Percentiles rank a stretch among this genome's conserved stretches.
Conservation (phyloP, 2,329 filamentous ascomycete species). For the Leptoxyphium fumago region DNA sequence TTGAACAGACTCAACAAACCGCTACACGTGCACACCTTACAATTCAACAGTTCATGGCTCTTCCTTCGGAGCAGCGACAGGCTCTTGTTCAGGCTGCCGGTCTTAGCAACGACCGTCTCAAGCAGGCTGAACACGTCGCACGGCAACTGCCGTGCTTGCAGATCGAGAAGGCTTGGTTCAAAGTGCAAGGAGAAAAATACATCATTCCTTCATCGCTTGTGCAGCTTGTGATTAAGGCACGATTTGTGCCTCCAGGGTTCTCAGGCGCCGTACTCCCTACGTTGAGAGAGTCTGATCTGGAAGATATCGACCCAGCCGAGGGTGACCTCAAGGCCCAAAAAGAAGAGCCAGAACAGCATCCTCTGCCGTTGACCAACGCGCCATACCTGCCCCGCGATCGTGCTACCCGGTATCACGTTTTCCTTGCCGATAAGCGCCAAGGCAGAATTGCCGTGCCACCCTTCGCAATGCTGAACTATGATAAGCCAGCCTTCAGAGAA, state of each 20-base stretch:
- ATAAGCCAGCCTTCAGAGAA: conserved; percentile 70
- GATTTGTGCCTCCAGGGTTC: conserved; percentile 78
- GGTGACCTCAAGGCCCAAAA: conserved; percentile 62
- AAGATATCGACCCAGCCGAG: conserved; percentile 85
- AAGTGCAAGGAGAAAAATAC: conserved; percentile 85
- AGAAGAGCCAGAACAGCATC: conserved; percentile 52
- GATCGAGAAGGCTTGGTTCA: conserved; percentile 92
- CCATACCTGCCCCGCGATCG: conserved; percentile 84
- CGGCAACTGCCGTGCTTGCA: conserved; percentile 71
- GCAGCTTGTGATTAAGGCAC: conserved; percentile 86
- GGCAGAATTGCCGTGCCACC: conserved; percentile 94
- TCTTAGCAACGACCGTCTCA: conserved; percentile 62
- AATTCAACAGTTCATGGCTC: conserved; percentile 77
- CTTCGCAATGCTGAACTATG: conserved; percentile 86
- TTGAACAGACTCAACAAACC: conserved; percentile 48
- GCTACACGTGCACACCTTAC: conserved; percentile 53
- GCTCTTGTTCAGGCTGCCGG: conserved; percentile 57
- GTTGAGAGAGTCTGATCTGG: conserved; percentile 63
- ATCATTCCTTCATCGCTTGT: conserved; percentile 88
- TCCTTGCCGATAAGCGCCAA: conserved; percentile 85
- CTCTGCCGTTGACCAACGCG: conserved; percentile 76
- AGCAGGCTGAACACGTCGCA: conserved; percentile 59
- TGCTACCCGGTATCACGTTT: conserved; percentile 83
- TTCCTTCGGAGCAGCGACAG: conserved; percentile 60
- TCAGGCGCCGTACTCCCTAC: conserved; percentile 49